Conservation (phyloP, 495 filamentous ascomycete species). For the Zalerion maritima region DNA sequence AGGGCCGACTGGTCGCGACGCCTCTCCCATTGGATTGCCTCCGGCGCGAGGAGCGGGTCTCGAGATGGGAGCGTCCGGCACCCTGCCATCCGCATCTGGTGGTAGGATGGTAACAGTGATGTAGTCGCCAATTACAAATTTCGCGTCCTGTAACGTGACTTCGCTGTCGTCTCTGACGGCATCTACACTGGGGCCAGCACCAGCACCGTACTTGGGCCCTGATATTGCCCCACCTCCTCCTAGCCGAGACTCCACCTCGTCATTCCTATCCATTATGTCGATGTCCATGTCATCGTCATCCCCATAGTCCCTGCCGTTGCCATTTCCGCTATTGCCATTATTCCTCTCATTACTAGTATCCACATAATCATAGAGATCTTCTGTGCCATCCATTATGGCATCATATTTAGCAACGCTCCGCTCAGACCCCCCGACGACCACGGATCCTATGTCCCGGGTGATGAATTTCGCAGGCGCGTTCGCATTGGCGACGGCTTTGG, state of each 20-base stretch:
- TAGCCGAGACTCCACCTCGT: slow-evolving; percentile 27
- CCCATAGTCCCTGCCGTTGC: slow-evolving; percentile 9
- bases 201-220: too few relatives aligned
- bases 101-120: slow-evolving; percentile 67
- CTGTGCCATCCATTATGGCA: too few relatives aligned
- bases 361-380: too few relatives aligned
- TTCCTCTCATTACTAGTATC: too few relatives aligned
- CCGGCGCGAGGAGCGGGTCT: slow-evolving; percentile 22
- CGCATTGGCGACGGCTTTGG: slow-evolving; percentile 34
- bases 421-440: slow-evolving; percentile 57
- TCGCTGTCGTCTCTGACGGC: slow-evolving; percentile 18
- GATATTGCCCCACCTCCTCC: slow-evolving; percentile 26
- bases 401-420: too few relatives aligned
- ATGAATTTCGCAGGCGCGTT: slow-evolving; percentile 45
- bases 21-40: slow-evolving; percentile 17
- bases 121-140: slow-evolving; percentile 82
- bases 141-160: slow-evolving; percentile 55
- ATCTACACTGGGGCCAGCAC: too few relatives aligned
- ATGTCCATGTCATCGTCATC: slow-evolving; percentile 10
- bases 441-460: slow-evolving; percentile 62
- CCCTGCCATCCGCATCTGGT: slow-evolving; percentile 57
- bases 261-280: slow-evolving; percentile 12
- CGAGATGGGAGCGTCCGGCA: slow-evolving; percentile 39
- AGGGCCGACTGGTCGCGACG: slow-evolving; percentile 28
- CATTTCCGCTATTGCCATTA: slow-evolving; percentile 10